Percentiles rank a stretch among this genome's conserved stretches.
Evolutionary conservation across 1,139 yeast species (phyloP).

Genomic region (Lodderomyces jiufengensis): DNA sequence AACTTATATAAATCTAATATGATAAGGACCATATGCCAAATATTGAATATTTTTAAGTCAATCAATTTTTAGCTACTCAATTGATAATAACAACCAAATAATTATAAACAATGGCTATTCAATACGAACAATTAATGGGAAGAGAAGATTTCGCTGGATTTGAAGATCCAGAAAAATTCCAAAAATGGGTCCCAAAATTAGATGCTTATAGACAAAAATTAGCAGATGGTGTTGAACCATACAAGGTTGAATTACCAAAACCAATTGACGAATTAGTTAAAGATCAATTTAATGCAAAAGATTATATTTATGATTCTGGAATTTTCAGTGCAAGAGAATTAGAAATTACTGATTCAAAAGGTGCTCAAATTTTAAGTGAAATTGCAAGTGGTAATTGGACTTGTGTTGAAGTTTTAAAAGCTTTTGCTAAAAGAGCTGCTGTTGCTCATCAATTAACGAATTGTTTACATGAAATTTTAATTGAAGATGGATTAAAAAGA

Average conservation of each 20-base stretch:
- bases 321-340: slow-evolving; percentile 44
- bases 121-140: slow-evolving; percentile 23
- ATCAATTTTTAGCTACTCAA: too few species aligned
- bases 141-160: slow-evolving; percentile 31
- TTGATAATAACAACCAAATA: too few species aligned
- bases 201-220: slow-evolving; percentile 45
- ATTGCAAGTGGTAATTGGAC: slow-evolving; percentile 34
- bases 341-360: slow-evolving; percentile 45
- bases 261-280: slow-evolving; percentile 36
- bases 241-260: slow-evolving; percentile 39
- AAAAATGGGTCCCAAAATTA: slow-evolving; percentile 47
- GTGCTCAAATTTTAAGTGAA: slow-evolving; percentile 29
- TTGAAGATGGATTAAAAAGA: slow-evolving; percentile 34
- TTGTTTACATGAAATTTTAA: slow-evolving; percentile 32
- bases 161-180: slow-evolving; percentile 35
- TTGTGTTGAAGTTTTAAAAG: slow-evolving; percentile 46
- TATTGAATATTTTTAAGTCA: too few species aligned
- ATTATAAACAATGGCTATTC: neutral
- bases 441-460: slow-evolving; percentile 36
- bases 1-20: too few species aligned
- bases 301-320: slow-evolving; percentile 39
- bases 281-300: slow-evolving; percentile 44
- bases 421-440: slow-evolving; percentile 50
- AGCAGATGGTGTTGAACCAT: slow-evolving; percentile 39
- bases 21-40: too few species aligned